A percentile compares a stretch with the other conserved stretches of the same genome.
Conservation (phyloP, 2,329 filamentous ascomycete genomes). For the Aulographum hederae region DNA sequence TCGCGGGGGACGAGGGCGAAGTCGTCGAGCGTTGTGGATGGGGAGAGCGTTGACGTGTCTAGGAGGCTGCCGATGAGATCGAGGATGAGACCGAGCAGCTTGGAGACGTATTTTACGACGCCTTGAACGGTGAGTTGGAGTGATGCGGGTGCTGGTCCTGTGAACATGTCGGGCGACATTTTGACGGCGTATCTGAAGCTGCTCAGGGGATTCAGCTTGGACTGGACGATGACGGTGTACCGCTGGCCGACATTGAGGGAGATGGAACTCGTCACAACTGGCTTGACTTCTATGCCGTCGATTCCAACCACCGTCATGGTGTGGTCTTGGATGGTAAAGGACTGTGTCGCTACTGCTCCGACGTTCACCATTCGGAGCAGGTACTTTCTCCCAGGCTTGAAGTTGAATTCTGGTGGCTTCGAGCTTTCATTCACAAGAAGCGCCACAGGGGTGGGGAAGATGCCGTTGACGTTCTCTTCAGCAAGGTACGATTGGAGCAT, state of each 20-base stretch:
- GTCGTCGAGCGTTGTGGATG: conserved; percentile 26
- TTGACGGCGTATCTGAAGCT: conserved; percentile 41
- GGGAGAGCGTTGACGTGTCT: conserved; percentile 13
- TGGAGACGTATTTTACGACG: not conserved
- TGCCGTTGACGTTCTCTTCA: conserved; percentile 38
- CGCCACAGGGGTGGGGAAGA: conserved; percentile 39
- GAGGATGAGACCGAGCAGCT: conserved; percentile 9
- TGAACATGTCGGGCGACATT: conserved; percentile 25
- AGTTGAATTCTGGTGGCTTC: conserved; percentile 25
- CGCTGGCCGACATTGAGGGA: conserved; percentile 50
- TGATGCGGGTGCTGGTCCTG: conserved; percentile 9
- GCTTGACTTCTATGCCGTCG: conserved; percentile 45
- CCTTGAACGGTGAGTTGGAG: conserved; percentile 6
- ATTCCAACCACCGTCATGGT: conserved; percentile 47
- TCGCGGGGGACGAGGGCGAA: conserved; percentile 60
- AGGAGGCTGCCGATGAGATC: conserved; percentile 38
- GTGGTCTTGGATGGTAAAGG: conserved; percentile 53
- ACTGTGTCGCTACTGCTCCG: conserved; percentile 53
- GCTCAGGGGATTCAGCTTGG: conserved; percentile 30
- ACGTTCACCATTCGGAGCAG: conserved; percentile 51
- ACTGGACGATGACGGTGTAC: conserved; percentile 46
- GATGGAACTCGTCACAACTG: conserved; percentile 32
- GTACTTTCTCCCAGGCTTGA: conserved; percentile 37
- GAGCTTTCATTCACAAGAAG: conserved; percentile 40
- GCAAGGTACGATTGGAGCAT: conserved; percentile 28